phyloP scores from a whole-genome alignment of 1,139 yeast species.

The Suhomyces choctaworum region DNA sequence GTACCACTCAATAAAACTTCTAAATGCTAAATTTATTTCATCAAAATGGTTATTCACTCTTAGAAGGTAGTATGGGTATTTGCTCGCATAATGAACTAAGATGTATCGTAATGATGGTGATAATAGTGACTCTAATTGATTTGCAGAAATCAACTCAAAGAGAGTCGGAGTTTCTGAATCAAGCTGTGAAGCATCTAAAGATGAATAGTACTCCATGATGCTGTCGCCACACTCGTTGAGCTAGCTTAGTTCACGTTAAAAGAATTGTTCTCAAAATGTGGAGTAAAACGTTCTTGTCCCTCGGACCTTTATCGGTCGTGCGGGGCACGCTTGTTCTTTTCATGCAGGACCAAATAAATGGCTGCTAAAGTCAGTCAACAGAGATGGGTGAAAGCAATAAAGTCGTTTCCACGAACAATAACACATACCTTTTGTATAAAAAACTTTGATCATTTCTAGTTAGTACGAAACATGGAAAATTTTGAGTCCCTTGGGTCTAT shows the following conservation, averaged over 20 bases:
- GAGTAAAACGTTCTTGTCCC: slow-evolving; percentile 5
- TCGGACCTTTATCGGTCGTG: slow-evolving; percentile 10
- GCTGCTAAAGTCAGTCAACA: no score
- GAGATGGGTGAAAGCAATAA: no score
- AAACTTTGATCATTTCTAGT: no score
- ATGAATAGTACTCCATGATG: slow-evolving; percentile 89
- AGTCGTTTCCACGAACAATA: no score
- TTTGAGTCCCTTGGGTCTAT: slow-evolving; percentile 25
- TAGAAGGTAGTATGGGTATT: slow-evolving; percentile 70
- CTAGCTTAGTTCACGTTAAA: no score
- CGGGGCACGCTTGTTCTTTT: no score
- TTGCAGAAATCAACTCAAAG: slow-evolving; percentile 79
- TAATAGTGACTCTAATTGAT: slow-evolving; percentile 72
- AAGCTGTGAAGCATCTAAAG: slow-evolving; percentile 71
- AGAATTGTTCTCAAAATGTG: no score
- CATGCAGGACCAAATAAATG: no score
- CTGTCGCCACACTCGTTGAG: no score
- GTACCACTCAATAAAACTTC: slow-evolving; percentile 73
- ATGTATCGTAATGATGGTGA: slow-evolving; percentile 84
- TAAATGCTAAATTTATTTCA: slow-evolving; percentile 62
- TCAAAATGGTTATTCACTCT: slow-evolving; percentile 70
- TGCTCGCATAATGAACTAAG: slow-evolving; percentile 76
- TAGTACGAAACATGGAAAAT: slow-evolving; percentile 21
- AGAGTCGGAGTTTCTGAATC: slow-evolving; percentile 79
- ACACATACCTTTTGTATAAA: no score